Percentiles rank a stretch among this genome's conserved stretches.
Conservation (phyloP, 345 rosid genomes). For the Corchorus olitorius region DNA sequence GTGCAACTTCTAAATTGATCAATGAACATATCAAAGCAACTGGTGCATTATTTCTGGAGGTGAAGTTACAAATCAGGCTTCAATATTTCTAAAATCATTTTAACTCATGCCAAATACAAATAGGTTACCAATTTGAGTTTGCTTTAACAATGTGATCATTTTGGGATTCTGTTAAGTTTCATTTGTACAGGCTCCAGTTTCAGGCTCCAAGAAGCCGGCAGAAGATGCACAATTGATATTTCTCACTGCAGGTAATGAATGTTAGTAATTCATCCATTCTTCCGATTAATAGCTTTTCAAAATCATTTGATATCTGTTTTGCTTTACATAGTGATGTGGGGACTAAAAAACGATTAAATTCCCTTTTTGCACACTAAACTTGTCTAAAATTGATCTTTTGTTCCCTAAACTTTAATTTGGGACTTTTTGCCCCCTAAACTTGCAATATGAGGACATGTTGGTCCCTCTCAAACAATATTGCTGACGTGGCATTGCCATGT, state of each 20-base stretch:
- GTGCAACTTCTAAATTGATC: constrained; percentile 71
- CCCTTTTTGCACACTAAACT: no score
- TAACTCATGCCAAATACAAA: background rate
- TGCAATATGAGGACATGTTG: no score
- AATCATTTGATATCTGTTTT: background rate
- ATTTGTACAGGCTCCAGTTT: constrained; percentile 80
- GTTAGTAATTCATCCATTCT: background rate
- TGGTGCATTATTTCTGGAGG: constrained; percentile 87
- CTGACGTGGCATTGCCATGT: no score
- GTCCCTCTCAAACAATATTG: no score
- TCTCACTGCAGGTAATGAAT: constrained; percentile 75
- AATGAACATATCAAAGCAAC: constrained; percentile 56
- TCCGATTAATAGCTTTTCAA: background rate
- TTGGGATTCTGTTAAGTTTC: constrained; percentile 4
- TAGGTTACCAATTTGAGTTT: background rate
- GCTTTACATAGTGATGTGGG: constrained; percentile 16
- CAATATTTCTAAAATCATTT: no score
- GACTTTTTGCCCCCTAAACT: no score
- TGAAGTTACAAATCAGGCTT: constrained; percentile 23
- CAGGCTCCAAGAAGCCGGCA: constrained; percentile 94
- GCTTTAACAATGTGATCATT: background rate
- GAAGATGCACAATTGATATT: constrained; percentile 89
- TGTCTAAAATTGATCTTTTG: no score
- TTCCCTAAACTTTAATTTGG: no score
- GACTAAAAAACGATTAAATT: no score